Evolutionary conservation across 75 land plant species (phyloP), one percentile per base, ranked within the genome.

Genomic region (Isoetes taiwanensis): DNA sequence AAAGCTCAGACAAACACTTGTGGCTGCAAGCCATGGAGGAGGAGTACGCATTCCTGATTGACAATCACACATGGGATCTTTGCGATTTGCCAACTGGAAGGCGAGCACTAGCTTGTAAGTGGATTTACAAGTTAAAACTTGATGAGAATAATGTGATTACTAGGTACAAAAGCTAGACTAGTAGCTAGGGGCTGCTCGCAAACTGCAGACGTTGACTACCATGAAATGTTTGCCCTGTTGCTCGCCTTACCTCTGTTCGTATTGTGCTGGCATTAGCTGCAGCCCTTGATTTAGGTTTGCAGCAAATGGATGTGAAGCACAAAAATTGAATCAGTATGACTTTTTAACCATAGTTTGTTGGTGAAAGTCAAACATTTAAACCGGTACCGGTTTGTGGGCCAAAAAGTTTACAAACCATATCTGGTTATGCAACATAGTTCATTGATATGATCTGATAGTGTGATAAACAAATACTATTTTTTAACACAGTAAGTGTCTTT

Each of bases 301-400:
- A 56, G 29, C 40, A 70, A 32, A 6, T 65, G 29, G 74, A 65
- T 64, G 74, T 64, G 11, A 71, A 71, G 27, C n/a, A n/a, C n/a
- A n/a, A n/a, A n/a, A n/a, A n/a, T n/a, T n/a, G n/a, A n/a, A n/a
- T n/a, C n/a, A n/a, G n/a, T n/a, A n/a, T n/a, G n/a, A n/a, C n/a
- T n/a, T n/a, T n/a, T n/a, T n/a, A n/a, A n/a, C n/a, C n/a, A n/a
- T n/a, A n/a, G n/a, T n/a, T n/a, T n/a, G n/a, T n/a, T n/a, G n/a
- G n/a, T n/a, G n/a, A n/a, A n/a, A n/a, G n/a, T n/a, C n/a, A n/a
- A n/a, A n/a, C n/a, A n/a, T n/a, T n/a, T n/a, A n/a, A n/a, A n/a
- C n/a, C n/a, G n/a, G n/a, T n/a, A n/a, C n/a, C n/a, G n/a, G n/a
- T n/a, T n/a, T n/a, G n/a, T n/a, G n/a, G n/a, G n/a, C n/a, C n/a